These are phyloP conservation scores for Seiridium cupressi DNA, from an alignment of 2,329 filamentous ascomycete species.

Conservation along the genomic window DNA sequence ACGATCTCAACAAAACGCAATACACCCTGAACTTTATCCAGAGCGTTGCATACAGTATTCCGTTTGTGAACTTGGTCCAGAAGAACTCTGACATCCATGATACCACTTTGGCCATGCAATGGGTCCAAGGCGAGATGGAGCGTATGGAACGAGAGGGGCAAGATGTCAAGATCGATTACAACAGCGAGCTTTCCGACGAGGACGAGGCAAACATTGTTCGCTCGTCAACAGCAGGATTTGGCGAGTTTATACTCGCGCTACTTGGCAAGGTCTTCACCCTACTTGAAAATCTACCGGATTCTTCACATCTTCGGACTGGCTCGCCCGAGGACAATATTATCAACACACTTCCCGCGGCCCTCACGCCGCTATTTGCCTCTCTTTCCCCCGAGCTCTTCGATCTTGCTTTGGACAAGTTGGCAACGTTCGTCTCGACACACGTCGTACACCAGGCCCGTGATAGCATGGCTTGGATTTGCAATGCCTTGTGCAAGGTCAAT, in stretches of 20 bases:
- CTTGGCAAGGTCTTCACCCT: constrained; percentile 94
- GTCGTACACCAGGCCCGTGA: constrained; percentile 96
- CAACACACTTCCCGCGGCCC: constrained; percentile 87
- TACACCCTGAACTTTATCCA: constrained; percentile 95
- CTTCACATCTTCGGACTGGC: constrained; percentile 80
- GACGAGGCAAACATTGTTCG: constrained; percentile 85
- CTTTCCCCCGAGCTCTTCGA: constrained; percentile 93
- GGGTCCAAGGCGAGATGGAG: constrained; percentile 93
- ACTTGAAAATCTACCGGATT: constrained; percentile 90
- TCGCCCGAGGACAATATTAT: constrained; percentile 97
- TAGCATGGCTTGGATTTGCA: constrained; percentile 98
- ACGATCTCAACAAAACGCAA: constrained; percentile 94
- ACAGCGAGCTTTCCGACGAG: constrained; percentile 75
- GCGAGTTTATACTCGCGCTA: constrained; percentile 88
- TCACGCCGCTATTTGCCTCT: constrained; percentile 86
- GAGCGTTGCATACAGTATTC: constrained; percentile 93
- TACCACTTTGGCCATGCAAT: constrained; percentile 78
- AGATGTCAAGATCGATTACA: constrained; percentile 82
- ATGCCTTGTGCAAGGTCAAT: constrained; percentile 92
- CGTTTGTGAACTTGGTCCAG: constrained; percentile 78
- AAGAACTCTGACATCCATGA: constrained; percentile 67
- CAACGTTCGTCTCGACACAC: constrained; percentile 86
- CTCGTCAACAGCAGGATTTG: constrained; percentile 90
- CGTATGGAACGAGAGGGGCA: constrained; percentile 87
- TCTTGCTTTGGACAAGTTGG: constrained; percentile 85